These are phyloP conservation scores for Nymphaea thermarum DNA, from an alignment of 164 flowering plant species.

Conservation along the genomic window DNA sequence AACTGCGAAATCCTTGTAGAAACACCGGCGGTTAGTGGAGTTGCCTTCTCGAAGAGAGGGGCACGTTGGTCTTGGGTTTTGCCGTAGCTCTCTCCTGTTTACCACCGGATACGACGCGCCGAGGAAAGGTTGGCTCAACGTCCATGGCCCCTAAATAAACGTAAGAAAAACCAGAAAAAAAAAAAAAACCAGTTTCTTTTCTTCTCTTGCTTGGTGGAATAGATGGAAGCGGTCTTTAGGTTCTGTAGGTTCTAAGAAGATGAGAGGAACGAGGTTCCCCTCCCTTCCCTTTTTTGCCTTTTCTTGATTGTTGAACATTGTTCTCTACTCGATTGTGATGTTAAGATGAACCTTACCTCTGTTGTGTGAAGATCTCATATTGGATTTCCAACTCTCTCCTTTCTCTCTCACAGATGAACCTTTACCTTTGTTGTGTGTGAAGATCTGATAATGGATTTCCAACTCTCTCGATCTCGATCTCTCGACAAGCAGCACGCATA, in stretches of 20 bases:
- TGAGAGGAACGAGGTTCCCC: neutral
- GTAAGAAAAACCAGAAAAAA: neutral
- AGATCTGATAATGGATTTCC: no score
- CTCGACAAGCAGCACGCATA: no score
- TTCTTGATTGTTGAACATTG: neutral
- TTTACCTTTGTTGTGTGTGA: no score
- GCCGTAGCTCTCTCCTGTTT: neutral
- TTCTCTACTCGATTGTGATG: neutral
- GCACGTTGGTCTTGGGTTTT: neutral
- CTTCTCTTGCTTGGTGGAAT: no score
- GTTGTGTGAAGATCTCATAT: no score
- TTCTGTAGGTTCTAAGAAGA: neutral
- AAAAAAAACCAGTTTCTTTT: neutral
- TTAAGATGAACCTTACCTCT: neutral
- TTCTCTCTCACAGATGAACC: no score
- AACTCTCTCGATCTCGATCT: no score
- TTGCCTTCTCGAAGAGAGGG: neutral
- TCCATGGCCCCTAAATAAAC: no score
- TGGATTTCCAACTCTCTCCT: no score
- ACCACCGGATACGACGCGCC: neutral
- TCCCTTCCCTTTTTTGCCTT: neutral
- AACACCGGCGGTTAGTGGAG: conserved; percentile 13
- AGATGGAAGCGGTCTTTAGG: no score
- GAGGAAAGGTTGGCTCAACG: neutral
- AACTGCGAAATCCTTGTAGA: conserved; percentile 54